A percentile compares a stretch with the other conserved stretches of the same genome.
These are phyloP conservation scores for Arachis stenosperma DNA, from an alignment of 306 rosid species.

Conservation along the genomic window DNA sequence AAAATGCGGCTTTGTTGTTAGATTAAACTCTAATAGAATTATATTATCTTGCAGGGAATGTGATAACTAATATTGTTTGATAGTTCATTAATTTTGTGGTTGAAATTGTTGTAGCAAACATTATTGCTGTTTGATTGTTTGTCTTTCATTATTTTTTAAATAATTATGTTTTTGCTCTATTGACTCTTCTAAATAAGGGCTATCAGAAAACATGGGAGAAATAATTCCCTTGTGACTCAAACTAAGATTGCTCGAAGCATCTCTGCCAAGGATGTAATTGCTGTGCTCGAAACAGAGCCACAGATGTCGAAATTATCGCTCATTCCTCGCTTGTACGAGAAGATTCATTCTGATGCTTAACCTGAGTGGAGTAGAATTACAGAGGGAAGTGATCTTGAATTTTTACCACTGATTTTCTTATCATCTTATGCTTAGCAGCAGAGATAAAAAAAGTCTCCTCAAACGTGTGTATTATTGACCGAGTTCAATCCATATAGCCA, in stretches of 20 bases:
- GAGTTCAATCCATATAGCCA: too few species aligned
- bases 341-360: slow-evolving; percentile 49
- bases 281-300: slow-evolving; percentile 92
- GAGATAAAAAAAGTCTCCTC: slow-evolving; percentile 6
- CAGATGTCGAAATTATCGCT: slow-evolving; percentile 81
- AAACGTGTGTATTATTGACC: too few species aligned
- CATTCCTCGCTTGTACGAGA: slow-evolving; percentile 67
- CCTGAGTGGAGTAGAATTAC: slow-evolving; percentile 48
- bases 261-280: too few species aligned
- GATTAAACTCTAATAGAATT: too few species aligned
- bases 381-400: not conserved
- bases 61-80: too few species aligned
- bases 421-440: not conserved
- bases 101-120: too few species aligned
- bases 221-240: too few species aligned
- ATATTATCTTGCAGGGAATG: too few species aligned
- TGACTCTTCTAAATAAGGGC: slow-evolving; percentile 52
- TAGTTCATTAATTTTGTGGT: too few species aligned
- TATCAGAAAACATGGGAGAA: too few species aligned
- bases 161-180: slow-evolving; percentile 5
- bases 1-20: too few species aligned
- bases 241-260: too few species aligned
- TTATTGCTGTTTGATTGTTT: not conserved
- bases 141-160: slow-evolving; percentile 34
- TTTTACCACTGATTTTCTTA: slow-evolving; percentile 21